Conservation (phyloP, 441 rosid species). For the Mallotus repandus region DNA sequence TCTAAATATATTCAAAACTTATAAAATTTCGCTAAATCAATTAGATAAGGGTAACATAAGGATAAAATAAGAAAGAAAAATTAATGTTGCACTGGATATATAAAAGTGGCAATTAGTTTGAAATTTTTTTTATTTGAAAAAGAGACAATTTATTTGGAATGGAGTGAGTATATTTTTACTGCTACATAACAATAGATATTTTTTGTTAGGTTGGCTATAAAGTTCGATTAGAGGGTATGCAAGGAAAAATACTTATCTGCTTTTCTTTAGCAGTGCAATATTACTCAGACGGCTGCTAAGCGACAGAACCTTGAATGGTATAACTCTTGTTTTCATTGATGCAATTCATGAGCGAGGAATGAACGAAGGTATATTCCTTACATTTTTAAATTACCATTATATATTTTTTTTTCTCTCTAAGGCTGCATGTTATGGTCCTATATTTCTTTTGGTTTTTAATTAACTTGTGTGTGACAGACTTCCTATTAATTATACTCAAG, state of each 20-base stretch:
- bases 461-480: slow-evolving; percentile 49
- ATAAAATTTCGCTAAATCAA: no score
- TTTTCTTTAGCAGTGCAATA: slow-evolving; percentile 98
- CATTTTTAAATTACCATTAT: slow-evolving; percentile 10
- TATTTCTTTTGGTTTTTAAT: slow-evolving; percentile 7
- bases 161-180: slow-evolving; percentile 43
- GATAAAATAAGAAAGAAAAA: no score
- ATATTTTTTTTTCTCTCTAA: not conserved
- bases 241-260: slow-evolving; percentile 89
- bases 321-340: slow-evolving; percentile 97
- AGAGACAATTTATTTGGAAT: no score
- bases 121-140: no score
- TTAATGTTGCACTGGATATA: no score
- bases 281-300: slow-evolving; percentile 83
- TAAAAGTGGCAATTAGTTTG: no score
- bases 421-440: not conserved
- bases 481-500: slow-evolving; percentile 88
- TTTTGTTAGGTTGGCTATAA: slow-evolving; percentile 95
- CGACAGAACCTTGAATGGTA: slow-evolving; percentile 84
- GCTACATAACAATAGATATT: slow-evolving; percentile 51
- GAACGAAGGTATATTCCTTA: slow-evolving; percentile 78
- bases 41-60: no score
- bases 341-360: slow-evolving; percentile 99
- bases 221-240: slow-evolving; percentile 98
- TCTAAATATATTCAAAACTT: no score